Percentiles rank a stretch among this genome's conserved stretches.
Conservation (phyloP, 108 stramenopile species). For the Cylindrotheca closterium region DNA sequence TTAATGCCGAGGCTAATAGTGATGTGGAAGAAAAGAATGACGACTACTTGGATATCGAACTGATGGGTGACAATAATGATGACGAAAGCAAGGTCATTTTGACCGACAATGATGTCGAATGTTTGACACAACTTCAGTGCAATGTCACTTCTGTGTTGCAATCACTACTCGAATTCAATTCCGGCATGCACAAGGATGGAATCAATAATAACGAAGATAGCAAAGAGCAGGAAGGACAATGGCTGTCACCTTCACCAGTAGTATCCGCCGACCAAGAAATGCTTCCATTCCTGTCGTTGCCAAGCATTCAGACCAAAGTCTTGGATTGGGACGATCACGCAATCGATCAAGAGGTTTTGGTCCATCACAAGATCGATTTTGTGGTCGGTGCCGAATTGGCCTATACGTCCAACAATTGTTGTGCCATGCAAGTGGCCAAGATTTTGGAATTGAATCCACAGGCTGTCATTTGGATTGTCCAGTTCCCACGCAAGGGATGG, state of each 20-base stretch:
- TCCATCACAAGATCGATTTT: background rate
- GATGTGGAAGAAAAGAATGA: too few relatives aligned
- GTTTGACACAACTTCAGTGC: slow-evolving; percentile 8
- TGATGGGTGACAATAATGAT: too few relatives aligned
- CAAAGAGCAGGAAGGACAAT: background rate
- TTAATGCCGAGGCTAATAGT: too few relatives aligned
- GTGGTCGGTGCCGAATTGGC: slow-evolving; percentile 11
- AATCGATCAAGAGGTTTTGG: background rate
- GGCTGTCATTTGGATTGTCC: slow-evolving; percentile 12
- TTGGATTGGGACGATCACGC: background rate
- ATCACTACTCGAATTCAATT: background rate
- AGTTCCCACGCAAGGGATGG: slow-evolving; percentile 15
- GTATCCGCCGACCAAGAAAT: too few relatives aligned
- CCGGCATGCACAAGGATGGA: background rate
- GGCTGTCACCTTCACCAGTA: too few relatives aligned
- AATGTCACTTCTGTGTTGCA: background rate
- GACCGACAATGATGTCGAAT: slow-evolving; percentile 6
- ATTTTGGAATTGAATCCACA: slow-evolving; percentile 10
- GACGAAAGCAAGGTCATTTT: slow-evolving; percentile 1
- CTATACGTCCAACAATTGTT: slow-evolving; percentile 1
- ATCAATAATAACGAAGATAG: background rate
- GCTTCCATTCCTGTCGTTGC: too few relatives aligned
- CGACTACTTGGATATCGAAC: too few relatives aligned
- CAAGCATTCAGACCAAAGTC: background rate
- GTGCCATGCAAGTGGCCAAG: slow-evolving; percentile 13